Evolutionary conservation across 2,329 filamentous ascomycete genomes (phyloP).

Genomic region (Ophiognomonia clavigignenti-juglandacearum): DNA sequence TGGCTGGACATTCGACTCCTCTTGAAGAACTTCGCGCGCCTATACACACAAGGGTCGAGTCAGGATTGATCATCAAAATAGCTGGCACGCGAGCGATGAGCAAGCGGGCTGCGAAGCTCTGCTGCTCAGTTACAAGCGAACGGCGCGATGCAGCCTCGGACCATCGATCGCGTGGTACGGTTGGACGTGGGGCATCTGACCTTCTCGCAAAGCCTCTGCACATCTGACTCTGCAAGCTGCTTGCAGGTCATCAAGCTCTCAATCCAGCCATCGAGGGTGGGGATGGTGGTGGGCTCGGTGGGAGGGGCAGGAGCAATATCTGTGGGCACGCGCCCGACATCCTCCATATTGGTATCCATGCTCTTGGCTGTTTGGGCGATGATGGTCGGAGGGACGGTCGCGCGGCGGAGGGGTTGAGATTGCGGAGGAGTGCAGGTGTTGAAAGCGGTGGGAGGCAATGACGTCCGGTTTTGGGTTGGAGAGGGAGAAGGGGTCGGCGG

Average conservation of each 20-base stretch:
- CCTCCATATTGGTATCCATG: constrained; percentile 99
- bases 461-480: constrained; percentile 12
- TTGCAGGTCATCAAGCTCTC: constrained; percentile 98
- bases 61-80: constrained; percentile 23
- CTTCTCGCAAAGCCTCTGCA: constrained; percentile 97
- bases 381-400: constrained; percentile 4
- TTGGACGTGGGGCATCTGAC: constrained; percentile 45
- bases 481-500: constrained; percentile 6
- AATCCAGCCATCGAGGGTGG: constrained; percentile 96
- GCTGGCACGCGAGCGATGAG: constrained; percentile 14
- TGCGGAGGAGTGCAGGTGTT: constrained; percentile 11
- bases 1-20: constrained; percentile 98
- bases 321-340: constrained; percentile 81
- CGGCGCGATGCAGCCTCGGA: not conserved
- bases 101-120: not conserved
- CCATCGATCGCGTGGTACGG: not conserved
- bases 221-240: constrained; percentile 90
- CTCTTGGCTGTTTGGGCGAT: constrained; percentile 16
- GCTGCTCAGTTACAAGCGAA: not conserved
- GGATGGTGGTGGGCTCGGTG: constrained; percentile 79
- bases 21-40: constrained; percentile 94
- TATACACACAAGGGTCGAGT: constrained; percentile 33
- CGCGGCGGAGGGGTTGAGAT: constrained; percentile 3
- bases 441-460: constrained; percentile 16
- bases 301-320: constrained; percentile 66